Conservation (phyloP, 2,329 filamentous ascomycete genomes). For the Aspergillus clavatus region DNA sequence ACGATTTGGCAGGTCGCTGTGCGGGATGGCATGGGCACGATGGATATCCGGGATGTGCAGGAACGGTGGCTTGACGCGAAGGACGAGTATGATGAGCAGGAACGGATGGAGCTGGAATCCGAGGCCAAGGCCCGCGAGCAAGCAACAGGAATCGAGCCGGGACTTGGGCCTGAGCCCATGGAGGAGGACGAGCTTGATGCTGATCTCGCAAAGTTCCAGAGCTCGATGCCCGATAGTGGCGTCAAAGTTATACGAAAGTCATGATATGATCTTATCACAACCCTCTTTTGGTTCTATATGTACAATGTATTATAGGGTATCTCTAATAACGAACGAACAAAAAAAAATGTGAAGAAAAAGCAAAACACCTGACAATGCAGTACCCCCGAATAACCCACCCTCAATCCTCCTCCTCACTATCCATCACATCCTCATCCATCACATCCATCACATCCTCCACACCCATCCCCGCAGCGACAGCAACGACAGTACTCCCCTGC, state of each 20-base stretch:
- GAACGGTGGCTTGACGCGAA: conserved; percentile 92
- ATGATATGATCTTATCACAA: no score
- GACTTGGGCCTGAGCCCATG: no score
- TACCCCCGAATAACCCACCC: no score
- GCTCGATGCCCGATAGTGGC: conserved; percentile 55
- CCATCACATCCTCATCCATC: conserved; percentile 45
- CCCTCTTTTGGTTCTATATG: conserved; percentile 9
- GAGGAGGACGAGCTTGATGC: conserved; percentile 18
- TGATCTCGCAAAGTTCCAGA: conserved; percentile 24
- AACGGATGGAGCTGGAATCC: conserved; percentile 69
- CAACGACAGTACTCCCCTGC: conserved; percentile 12
- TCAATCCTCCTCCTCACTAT: conserved; percentile 42
- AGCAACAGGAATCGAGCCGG: conserved; percentile 24
- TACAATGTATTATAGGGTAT: conserved; percentile 28
- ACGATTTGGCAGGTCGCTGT: conserved; percentile 97
- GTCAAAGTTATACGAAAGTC: conserved; percentile 66
- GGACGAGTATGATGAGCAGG: conserved; percentile 77
- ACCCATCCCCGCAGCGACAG: no score
- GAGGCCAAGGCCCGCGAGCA: conserved; percentile 56
- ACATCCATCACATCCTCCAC: conserved; percentile 45
- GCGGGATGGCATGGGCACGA: conserved; percentile 62
- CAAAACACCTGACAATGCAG: no score
- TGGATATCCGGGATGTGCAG: conserved; percentile 86
- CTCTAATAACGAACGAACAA: conserved; percentile 18
- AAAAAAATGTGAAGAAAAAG: no score